Evolutionary conservation across 2,329 filamentous ascomycete genomes (phyloP).

Genomic region (Cyclaneusma minus): DNA sequence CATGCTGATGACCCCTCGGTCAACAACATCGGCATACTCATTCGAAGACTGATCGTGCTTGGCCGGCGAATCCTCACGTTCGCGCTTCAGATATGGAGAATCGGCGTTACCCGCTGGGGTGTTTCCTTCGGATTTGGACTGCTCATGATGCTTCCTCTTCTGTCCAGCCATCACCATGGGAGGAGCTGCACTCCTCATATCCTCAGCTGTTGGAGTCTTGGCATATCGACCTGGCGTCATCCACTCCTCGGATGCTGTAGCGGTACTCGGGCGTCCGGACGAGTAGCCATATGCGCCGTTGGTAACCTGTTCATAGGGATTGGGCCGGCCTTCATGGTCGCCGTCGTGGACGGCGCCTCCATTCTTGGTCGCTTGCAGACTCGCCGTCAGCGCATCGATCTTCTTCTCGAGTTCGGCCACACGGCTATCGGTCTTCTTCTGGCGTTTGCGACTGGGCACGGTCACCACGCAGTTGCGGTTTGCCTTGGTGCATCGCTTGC

Average conservation of each 20-base stretch:
- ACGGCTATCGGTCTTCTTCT: slow-evolving; percentile 27
- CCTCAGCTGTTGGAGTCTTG: slow-evolving; percentile 12
- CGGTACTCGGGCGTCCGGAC: slow-evolving; percentile 7
- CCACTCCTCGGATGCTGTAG: slow-evolving; percentile 3
- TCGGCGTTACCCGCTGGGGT: too few relatives aligned
- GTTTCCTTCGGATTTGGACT: slow-evolving; percentile 1
- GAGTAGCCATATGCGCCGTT: slow-evolving; percentile 13
- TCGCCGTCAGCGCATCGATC: slow-evolving; percentile 23
- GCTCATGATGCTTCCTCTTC: slow-evolving; percentile 18
- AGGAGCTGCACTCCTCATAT: slow-evolving; percentile 9
- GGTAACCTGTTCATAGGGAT: slow-evolving; percentile 18
- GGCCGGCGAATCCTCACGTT: not conserved
- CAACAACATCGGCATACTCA: slow-evolving; percentile 28
- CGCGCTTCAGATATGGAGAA: too few relatives aligned
- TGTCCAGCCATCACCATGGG: slow-evolving; percentile 19
- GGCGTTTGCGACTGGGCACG: slow-evolving; percentile 24
- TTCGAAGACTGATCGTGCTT: slow-evolving; percentile 10
- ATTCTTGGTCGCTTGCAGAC: slow-evolving; percentile 17
- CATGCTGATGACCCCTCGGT: slow-evolving; percentile 41
- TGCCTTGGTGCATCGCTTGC: slow-evolving; percentile 24
- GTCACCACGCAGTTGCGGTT: slow-evolving; percentile 23
- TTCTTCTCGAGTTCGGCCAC: slow-evolving; percentile 28
- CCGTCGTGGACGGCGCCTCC: slow-evolving; percentile 3
- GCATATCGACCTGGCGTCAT: slow-evolving; percentile 12
- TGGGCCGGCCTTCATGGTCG: slow-evolving; percentile 5